phyloP scores from a whole-genome alignment of 495 filamentous ascomycete species.

The Trichoderma asperelloides region DNA sequence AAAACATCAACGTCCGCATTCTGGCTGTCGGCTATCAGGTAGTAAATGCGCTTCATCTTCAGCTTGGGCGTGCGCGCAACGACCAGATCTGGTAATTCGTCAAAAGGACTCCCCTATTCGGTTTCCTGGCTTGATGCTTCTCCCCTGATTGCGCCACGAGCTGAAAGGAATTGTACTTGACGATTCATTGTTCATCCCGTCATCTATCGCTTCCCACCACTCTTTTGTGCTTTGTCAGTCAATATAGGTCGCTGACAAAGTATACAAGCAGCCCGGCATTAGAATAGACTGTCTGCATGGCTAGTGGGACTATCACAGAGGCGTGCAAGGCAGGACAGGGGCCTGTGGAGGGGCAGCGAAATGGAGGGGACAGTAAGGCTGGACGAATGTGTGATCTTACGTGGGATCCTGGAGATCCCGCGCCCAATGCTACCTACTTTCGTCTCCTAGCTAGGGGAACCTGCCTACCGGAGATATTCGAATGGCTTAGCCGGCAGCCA shows the following conservation, averaged over 20 bases:
- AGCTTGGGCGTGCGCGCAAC: not conserved
- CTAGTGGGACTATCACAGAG: not conserved
- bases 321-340: not conserved
- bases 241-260: not conserved
- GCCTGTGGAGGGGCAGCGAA: not conserved
- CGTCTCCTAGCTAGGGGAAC: not conserved
- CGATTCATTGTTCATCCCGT: too few species aligned
- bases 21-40: too few species aligned
- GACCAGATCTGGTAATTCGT: not conserved
- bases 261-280: not conserved
- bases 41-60: not conserved
- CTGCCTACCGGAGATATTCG: not conserved
- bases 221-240: not conserved
- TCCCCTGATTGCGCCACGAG: not conserved
- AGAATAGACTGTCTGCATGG: not conserved
- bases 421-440: not conserved
- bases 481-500: not conserved
- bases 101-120: not conserved
- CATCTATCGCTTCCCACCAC: not conserved
- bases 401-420: slow-evolving; percentile 1
- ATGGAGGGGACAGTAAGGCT: not conserved
- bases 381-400: not conserved
- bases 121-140: not conserved
- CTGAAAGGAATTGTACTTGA: not conserved
- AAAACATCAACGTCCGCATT: too few species aligned